phyloP scores from a whole-genome alignment of 23 red algal genomes.

The Gracilariopsis chorda region DNA sequence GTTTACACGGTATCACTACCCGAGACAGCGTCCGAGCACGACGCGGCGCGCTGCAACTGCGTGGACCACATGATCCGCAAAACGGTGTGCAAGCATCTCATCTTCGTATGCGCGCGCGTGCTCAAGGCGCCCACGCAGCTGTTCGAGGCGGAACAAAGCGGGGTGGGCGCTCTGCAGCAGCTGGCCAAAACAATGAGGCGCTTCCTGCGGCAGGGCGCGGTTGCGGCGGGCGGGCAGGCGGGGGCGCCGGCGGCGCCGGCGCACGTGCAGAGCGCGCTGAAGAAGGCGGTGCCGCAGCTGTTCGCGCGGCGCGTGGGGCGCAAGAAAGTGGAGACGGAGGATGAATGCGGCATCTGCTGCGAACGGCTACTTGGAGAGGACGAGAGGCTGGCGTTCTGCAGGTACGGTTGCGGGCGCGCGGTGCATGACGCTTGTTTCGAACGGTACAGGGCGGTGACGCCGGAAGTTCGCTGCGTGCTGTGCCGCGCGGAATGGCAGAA shows the following conservation, averaged over 20 bases:
- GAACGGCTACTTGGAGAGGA: not conserved
- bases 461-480: conserved; percentile 24
- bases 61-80: conserved; percentile 43
- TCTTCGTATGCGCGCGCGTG: conserved; percentile 25
- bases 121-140: not conserved
- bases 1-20: conserved; percentile 31
- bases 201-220: no score
- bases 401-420: not conserved
- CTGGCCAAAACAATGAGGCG: no score
- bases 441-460: not conserved
- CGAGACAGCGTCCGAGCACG: not conserved
- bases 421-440: conserved; percentile 28
- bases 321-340: not conserved
- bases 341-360: conserved; percentile 47
- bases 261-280: not conserved
- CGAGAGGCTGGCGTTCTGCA: not conserved
- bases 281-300: not conserved
- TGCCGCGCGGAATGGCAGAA: conserved; percentile 24
- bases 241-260: not conserved
- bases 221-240: not conserved
- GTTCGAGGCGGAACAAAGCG: not conserved
- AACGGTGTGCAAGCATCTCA: conserved; percentile 39
- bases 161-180: no score
- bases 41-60: conserved; percentile 42
- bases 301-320: not conserved